A percentile compares a stretch with the other conserved stretches of the same genome.
phyloP scores from a whole-genome alignment of 2,329 filamentous ascomycete species.

The Cladosporium velox region DNA sequence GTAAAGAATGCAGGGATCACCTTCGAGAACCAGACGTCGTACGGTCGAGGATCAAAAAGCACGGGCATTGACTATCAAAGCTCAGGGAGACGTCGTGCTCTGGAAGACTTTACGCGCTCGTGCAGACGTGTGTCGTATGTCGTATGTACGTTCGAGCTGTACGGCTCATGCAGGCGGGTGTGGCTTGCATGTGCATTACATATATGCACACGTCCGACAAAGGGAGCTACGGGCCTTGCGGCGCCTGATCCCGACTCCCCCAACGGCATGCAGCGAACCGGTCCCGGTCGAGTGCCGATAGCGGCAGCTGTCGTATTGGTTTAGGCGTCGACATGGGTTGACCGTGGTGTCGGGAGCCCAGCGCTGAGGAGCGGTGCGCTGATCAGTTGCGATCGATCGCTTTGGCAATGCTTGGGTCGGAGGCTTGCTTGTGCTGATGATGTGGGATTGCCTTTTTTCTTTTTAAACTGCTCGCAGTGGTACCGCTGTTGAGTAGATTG shows the following conservation, averaged over 20 bases:
- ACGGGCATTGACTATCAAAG: not conserved
- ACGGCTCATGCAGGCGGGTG: not conserved
- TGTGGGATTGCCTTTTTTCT: not conserved
- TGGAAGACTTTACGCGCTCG: not conserved
- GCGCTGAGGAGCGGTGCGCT: not conserved
- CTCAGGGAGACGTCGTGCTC: not conserved
- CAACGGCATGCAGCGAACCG: conserved; percentile 3
- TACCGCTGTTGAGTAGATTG: not conserved
- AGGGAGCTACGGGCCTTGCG: conserved; percentile 3
- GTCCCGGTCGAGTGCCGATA: not conserved
- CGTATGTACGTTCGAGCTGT: not conserved
- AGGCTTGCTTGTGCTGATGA: not conserved
- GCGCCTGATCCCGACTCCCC: not conserved
- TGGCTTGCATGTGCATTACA: conserved; percentile 3
- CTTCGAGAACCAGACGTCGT: not conserved
- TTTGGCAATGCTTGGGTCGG: not conserved
- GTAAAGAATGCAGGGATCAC: not conserved
- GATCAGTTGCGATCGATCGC: not conserved
- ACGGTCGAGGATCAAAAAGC: not conserved
- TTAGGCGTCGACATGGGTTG: not conserved
- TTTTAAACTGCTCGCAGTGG: not conserved
- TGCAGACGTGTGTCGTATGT: not conserved
- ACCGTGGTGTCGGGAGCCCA: not conserved
- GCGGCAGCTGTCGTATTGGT: not conserved
- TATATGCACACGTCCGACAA: not conserved